These are phyloP conservation scores for Thelonectria olida DNA, from an alignment of 2,329 filamentous ascomycete species.

Conservation along the genomic window DNA sequence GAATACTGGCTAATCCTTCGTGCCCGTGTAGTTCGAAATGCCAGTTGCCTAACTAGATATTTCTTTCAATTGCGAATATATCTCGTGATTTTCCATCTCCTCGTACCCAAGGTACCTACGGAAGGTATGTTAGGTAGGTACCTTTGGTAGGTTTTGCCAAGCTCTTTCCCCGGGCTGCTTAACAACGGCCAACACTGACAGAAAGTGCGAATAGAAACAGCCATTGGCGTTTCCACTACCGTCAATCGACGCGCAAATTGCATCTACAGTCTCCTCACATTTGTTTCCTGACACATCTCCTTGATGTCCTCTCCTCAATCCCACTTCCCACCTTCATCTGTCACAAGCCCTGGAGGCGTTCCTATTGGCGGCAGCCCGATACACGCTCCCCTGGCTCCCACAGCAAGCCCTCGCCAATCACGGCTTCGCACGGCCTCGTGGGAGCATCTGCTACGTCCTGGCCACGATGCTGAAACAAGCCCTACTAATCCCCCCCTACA, in stretches of 20 bases:
- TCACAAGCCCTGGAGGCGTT: conserved; percentile 8
- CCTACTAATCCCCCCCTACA: conserved; percentile 34
- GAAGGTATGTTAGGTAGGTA: too few species aligned
- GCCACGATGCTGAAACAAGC: conserved; percentile 39
- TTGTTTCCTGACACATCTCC: neutral
- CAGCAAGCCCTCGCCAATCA: conserved; percentile 30
- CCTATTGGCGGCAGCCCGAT: conserved; percentile 11
- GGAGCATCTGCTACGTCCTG: conserved; percentile 33
- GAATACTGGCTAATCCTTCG: too few species aligned
- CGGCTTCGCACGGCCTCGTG: conserved; percentile 17
- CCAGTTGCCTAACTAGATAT: too few species aligned
- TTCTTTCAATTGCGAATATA: too few species aligned
- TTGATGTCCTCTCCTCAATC: neutral
- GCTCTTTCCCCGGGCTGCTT: conserved; percentile 4
- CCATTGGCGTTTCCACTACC: neutral
- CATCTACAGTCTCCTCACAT: too few species aligned
- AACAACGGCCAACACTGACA: neutral
- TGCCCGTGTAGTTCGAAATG: too few species aligned
- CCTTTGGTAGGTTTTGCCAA: neutral
- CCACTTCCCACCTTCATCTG: neutral
- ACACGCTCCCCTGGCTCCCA: conserved; percentile 18
- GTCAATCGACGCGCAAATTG: neutral
- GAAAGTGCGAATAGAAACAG: neutral
- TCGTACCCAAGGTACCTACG: too few species aligned
- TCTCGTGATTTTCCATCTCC: too few species aligned